phyloP scores from a whole-genome alignment of 345 rosid species.

The Eucalyptus curtisii region DNA sequence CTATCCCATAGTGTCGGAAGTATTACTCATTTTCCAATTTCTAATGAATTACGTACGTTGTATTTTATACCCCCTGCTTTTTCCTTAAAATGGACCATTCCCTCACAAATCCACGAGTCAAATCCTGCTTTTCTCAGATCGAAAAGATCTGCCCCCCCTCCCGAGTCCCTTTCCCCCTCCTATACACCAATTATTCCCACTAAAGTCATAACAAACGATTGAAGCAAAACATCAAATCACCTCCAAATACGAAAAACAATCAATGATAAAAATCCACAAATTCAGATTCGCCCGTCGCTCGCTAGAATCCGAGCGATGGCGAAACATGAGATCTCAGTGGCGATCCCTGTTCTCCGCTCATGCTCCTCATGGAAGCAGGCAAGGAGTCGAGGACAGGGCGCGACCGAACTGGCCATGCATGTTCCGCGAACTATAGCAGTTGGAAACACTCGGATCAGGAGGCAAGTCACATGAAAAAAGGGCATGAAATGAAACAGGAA shows the following conservation, averaged over 20 bases:
- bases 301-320: background rate
- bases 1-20: too few relatives aligned
- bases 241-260: background rate
- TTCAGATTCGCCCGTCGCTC: background rate
- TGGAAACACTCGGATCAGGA: background rate
- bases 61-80: background rate
- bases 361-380: background rate
- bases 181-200: background rate
- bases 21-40: too few relatives aligned
- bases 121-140: background rate
- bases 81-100: background rate
- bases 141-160: background rate
- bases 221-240: background rate
- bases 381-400: background rate
- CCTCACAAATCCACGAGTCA: background rate
- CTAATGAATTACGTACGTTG: background rate
- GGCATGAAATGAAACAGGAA: background rate
- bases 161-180: background rate
- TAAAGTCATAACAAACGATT: background rate
- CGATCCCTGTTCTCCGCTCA: background rate
- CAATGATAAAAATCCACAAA: background rate
- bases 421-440: background rate
- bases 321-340: background rate
- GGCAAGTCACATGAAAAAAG: background rate
- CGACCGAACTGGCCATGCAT: background rate